Base-by-base conservation (phyloP, 1,139 yeast species). In the Sugiyamaella neomexicana region DNA sequence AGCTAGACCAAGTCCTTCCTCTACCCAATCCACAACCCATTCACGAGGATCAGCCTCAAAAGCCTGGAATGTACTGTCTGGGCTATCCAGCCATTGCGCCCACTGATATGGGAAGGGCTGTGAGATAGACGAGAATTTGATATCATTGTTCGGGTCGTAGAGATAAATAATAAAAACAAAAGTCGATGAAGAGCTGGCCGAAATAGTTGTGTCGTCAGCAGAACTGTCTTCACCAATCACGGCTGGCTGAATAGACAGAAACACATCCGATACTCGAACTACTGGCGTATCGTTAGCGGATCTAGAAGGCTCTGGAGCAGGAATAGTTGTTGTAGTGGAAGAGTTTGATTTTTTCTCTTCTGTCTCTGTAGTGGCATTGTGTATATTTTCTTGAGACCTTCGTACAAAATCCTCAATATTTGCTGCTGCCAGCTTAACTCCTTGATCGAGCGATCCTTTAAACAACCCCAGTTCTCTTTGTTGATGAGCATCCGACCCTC, bases 1-100 rank as follows among this genome's bases (percentile, higher is more conserved):
- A 34, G 90, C 78, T 61, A 90, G 77, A 32, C 83, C 82, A 54
- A 93, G 75, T 0, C 96, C 95, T 62, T 87, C 89, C 65, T 82
- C 86, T 41, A 93, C 80, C 98, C 98, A 91, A 57, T 83, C 93
- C 52, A 81, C 79, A n/a, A 93, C 95, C 99, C 99, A 93, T 60
- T 89, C 96, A 52, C 89, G 78, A 10, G 98, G 97, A 68, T 91
- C 96, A 42, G 90, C 80, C n/a, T 75, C 80, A 9, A 72, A 55
- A 69, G 75, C 31, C 77, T 58, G 58, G 39, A 60, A 61, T 15
- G 56, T 58, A 38, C 57, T 54, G 41, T 63, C 68, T 7, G 67
- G 62, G 27, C 65, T 58, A 63, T 84, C 86, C 25, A 89, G 75
- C 97, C 97, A 90, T 34, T 80, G 75, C 2, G 90, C 85, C 99